phyloP scores from a whole-genome alignment of 2,329 filamentous ascomycete species.

The Juglanconis juglandina region DNA sequence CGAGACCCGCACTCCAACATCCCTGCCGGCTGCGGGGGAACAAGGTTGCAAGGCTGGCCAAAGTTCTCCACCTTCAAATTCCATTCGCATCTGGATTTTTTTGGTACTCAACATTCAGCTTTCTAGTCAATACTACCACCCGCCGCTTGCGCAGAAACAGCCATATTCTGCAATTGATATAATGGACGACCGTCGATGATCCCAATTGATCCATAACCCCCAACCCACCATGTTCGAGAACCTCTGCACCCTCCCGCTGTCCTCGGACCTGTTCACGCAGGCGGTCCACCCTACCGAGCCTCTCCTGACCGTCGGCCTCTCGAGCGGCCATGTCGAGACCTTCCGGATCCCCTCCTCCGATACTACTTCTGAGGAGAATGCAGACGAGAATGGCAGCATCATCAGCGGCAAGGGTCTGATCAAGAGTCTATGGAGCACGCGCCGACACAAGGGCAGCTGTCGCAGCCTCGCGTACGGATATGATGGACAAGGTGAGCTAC shows the following conservation, averaged over 20 bases:
- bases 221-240: conserved; percentile 75
- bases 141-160: background rate
- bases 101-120: background rate
- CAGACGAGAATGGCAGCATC: conserved; percentile 46
- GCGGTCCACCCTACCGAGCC: conserved; percentile 81
- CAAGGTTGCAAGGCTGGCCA: background rate
- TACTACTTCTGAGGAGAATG: conserved; percentile 49
- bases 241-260: conserved; percentile 82
- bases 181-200: conserved; percentile 10
- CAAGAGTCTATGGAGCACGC: conserved; percentile 80
- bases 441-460: conserved; percentile 91
- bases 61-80: background rate
- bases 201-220: background rate
- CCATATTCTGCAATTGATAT: background rate
- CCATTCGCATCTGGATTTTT: background rate
- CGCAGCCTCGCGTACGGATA: conserved; percentile 73
- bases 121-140: background rate
- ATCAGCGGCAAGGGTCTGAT: conserved; percentile 70
- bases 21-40: background rate
- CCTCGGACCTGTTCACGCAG: conserved; percentile 83
- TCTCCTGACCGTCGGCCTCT: conserved; percentile 80
- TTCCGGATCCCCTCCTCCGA: conserved; percentile 65
- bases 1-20: background rate
- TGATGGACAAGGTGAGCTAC: conserved; percentile 64
- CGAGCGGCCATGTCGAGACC: conserved; percentile 80